Base-by-base conservation (phyloP, 768 basidiomycete species). In the Serendipita sp. region DNA sequence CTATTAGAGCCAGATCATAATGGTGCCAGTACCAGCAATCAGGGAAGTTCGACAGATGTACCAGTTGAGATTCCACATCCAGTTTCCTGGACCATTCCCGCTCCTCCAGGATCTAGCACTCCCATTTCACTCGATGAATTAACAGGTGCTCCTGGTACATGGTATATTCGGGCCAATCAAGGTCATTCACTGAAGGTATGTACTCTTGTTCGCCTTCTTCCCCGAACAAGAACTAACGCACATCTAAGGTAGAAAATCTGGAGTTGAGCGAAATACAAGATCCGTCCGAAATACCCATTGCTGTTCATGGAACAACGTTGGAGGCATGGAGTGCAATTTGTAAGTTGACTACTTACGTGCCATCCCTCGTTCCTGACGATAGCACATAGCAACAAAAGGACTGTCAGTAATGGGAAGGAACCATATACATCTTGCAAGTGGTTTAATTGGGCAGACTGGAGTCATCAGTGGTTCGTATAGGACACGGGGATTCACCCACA, bases 101-200 rank as follows among this genome's bases (percentile, higher is more conserved):
- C 62, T 30, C n/a, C 18, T 15, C 15, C 45, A 13, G 28, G 44
- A 13, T 10, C 38, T 34, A 75, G 77, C 63, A 56, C 68, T 24
- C 63, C 64, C 8, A 10, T n/a, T 4, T 2, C 10, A 10, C 37
- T 60, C 10, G 34, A 58, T 30, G 46, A 67, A 37, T 60, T 71
- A 30, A 70, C 68, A 8, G 69, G 63, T 37, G 69, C 69, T 3
- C 75, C 73, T 8, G 75, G 78, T 7, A 72, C 78, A n/a, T 89
- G 89, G 88, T 89, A 86, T 86, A 91, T 94, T 68, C 80, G 86
- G 41, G 92, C 92, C 5, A 92, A 89, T 69, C 92, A 94, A 73
- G 92, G 92, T 0, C 92, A 94, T 75, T 88, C 90, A 0, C 77
- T 95, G 53, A 81, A 85, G 79, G 92, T 86, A 66, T 30, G 77